Base-by-base conservation (phyloP, 495 filamentous ascomycete species). In the Penicillium verhagenii region DNA sequence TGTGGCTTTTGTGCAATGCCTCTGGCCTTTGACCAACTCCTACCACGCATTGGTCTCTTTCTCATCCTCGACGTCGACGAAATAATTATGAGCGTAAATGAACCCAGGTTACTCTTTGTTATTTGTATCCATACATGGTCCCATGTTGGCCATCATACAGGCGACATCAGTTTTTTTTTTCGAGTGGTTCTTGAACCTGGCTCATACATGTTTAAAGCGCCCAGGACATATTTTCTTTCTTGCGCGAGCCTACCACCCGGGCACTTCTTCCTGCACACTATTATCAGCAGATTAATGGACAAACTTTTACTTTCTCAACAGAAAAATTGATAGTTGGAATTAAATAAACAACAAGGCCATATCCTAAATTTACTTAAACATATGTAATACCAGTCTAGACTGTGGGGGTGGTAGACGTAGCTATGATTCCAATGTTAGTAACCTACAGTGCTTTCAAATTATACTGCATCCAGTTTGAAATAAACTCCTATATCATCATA, bases 21-120 rank as follows among this genome's bases (percentile, higher is more conserved):
- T 97, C 42, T 95, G 87, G 81, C 67, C 72, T n/a, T 72, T 95
- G 70, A 95, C 91, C 0, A 80, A 88, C 65, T 80, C 65, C 24
- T 55, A 69, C 47, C 55, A 73, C 65, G 77, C 78, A 11, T 59
- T 84, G 58, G 67, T 72, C n/a, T 64, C 64, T 0, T 76, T 82
- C 49, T 42, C 47, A 11, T 33, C 39, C 31, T 26, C 33, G 14
- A 4, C 13, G 1, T 35, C 33, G 13, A 14, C 33, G 14, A 35
- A 35, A 35, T 35, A 6, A 35, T 35, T 5, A 11, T 35, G 14
- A 14, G 13, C 33, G 3, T n/a, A 0, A 35, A 35, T 35, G 1
- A 16, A 35, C 4, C 4, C 2, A n/a, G n/a, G 14, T 35, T 35
- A 5, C 2, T 5, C 3, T 35, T 35, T 43, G 39, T 43, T 43